These are phyloP conservation scores for Cyclostephanos tholiformis DNA, from an alignment of 108 stramenopile genomes.

Conservation along the genomic window DNA sequence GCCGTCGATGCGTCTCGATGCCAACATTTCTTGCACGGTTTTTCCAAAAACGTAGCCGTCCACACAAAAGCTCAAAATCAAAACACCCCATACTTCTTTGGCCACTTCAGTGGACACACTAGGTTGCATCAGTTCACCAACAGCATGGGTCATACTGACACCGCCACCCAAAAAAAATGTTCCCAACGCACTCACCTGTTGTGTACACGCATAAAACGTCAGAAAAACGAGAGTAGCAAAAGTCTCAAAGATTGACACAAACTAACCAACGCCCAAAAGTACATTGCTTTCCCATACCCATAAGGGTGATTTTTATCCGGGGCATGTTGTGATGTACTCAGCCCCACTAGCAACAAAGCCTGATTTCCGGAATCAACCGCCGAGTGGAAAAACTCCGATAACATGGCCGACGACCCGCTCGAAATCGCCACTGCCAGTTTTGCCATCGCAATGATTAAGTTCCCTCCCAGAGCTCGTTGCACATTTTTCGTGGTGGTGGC, in stretches of 20 bases:
- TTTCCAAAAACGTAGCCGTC: slow-evolving; percentile 90
- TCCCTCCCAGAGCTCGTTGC: slow-evolving; percentile 86
- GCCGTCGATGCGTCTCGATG: slow-evolving; percentile 36
- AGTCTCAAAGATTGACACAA: not conserved
- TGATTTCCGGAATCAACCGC: slow-evolving; percentile 97
- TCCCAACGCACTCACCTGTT: slow-evolving; percentile 88
- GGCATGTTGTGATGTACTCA: slow-evolving; percentile 68
- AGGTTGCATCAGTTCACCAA: slow-evolving; percentile 67
- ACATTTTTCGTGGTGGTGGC: slow-evolving; percentile 58
- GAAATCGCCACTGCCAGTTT: slow-evolving; percentile 90
- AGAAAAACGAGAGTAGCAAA: not conserved
- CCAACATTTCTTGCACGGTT: slow-evolving; percentile 66
- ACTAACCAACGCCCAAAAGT: slow-evolving; percentile 78
- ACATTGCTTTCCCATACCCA: slow-evolving; percentile 86
- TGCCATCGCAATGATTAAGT: slow-evolving; percentile 84
- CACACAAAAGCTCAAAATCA: slow-evolving; percentile 78
- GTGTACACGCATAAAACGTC: not conserved
- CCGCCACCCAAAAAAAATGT: slow-evolving; percentile 96
- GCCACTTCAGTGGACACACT: slow-evolving; percentile 68
- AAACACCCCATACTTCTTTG: slow-evolving; percentile 87
- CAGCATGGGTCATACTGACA: slow-evolving; percentile 86
- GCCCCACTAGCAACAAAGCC: slow-evolving; percentile 83
- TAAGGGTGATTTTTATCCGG: slow-evolving; percentile 92
- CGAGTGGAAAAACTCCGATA: slow-evolving; percentile 94
- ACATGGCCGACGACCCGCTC: slow-evolving; percentile 91